Conservation (phyloP, 768 basidiomycete genomes). For the Amanita rubescens region DNA sequence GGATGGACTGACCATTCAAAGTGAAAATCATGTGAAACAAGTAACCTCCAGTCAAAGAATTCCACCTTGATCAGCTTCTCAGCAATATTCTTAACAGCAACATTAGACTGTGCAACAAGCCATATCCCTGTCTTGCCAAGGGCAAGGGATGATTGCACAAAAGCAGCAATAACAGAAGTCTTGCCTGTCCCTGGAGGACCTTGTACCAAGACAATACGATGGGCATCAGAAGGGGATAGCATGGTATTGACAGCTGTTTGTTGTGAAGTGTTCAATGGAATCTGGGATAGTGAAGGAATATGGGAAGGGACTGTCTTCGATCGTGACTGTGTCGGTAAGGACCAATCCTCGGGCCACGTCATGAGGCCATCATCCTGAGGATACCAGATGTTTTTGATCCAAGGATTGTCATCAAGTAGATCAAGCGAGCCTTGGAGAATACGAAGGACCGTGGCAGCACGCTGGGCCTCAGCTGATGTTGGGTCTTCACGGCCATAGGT, state of each 20-base stretch:
- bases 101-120: constrained; percentile 81
- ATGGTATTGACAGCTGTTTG: constrained; percentile 40
- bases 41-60: constrained; percentile 51
- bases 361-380: constrained; percentile 22
- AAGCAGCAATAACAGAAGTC: constrained; percentile 64
- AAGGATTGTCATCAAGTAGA: constrained; percentile 33
- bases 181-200: constrained; percentile 69
- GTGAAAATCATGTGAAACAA: constrained; percentile 67
- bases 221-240: constrained; percentile 28
- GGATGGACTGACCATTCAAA: constrained; percentile 42
- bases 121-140: constrained; percentile 48
- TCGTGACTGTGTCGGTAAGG: constrained; percentile 1
- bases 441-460: constrained; percentile 31
- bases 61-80: constrained; percentile 58
- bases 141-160: constrained; percentile 40
- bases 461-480: constrained; percentile 50
- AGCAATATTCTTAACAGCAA: constrained; percentile 87
- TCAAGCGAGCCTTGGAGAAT: constrained; percentile 34
- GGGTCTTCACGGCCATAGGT: constrained; percentile 49
- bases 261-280: constrained; percentile 38
- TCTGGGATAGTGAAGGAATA: neutral
- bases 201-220: constrained; percentile 38
- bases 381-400: constrained; percentile 45
- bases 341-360: constrained; percentile 36
- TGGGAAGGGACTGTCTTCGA: neutral